Conservation (phyloP, 352 stramenopile genomes). For the Pythium dissimile region DNA sequence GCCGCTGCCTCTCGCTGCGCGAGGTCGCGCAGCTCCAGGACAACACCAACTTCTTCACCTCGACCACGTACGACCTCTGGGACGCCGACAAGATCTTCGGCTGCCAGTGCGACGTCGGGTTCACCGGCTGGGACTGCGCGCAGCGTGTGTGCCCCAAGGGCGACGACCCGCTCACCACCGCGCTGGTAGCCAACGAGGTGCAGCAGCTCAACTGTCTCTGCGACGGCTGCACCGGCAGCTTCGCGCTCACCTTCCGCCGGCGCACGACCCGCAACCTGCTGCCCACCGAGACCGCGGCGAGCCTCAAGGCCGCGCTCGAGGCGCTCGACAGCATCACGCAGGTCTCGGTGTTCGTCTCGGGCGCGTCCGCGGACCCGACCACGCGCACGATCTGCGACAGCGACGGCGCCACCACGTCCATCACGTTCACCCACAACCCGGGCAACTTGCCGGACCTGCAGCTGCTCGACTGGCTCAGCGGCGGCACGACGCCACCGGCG, state of each 20-base stretch:
- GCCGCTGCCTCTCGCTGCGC: conserved; percentile 69
- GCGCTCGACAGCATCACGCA: conserved; percentile 52
- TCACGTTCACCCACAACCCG: conserved; percentile 73
- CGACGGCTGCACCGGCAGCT: conserved; percentile 46
- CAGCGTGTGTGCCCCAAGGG: conserved; percentile 50
- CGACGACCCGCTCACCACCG: conserved; percentile 56
- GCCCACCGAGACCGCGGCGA: conserved; percentile 27
- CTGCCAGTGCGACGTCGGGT: conserved; percentile 72
- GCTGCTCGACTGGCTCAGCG: conserved; percentile 42
- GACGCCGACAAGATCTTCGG: conserved; percentile 78
- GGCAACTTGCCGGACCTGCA: conserved; percentile 48
- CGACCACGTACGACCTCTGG: conserved; percentile 59
- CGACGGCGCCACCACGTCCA: conserved; percentile 37
- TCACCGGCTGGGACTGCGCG: conserved; percentile 60
- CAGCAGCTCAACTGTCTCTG: conserved; percentile 55
- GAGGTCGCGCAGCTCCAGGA: conserved; percentile 54
- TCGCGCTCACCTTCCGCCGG: conserved; percentile 62
- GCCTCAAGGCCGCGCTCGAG: conserved; percentile 52
- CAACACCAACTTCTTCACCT: conserved; percentile 61
- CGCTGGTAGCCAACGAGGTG: conserved; percentile 28
- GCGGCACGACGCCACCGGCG: conserved; percentile 4
- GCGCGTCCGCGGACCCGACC: background rate
- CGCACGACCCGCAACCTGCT: conserved; percentile 54
- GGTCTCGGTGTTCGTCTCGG: conserved; percentile 32
- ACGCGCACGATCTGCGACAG: conserved; percentile 33